Evolutionary conservation across 2,329 filamentous ascomycete genomes (phyloP).

Genomic region (Simplicillium aogashimaense): DNA sequence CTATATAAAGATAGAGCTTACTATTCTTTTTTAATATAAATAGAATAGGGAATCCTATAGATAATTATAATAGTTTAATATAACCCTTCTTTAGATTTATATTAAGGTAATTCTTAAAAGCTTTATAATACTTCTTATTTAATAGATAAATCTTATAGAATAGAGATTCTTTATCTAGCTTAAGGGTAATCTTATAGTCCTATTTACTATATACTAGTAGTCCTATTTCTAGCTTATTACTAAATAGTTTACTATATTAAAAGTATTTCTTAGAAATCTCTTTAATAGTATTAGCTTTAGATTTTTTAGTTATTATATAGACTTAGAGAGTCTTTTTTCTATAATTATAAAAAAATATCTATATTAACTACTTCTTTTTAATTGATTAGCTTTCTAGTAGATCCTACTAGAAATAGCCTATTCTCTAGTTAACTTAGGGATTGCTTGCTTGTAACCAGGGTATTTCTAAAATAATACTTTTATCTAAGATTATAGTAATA

Average conservation of each 20-base stretch:
- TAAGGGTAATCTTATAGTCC: slow-evolving; percentile 5
- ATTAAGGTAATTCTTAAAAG: neutral
- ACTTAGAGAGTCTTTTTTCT: slow-evolving; percentile 3
- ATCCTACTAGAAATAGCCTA: neutral
- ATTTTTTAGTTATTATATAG: slow-evolving; percentile 4
- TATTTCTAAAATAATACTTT: too few relatives aligned
- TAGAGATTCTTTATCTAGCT: neutral
- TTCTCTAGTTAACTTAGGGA: neutral
- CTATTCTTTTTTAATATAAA: neutral
- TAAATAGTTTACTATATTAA: slow-evolving; percentile 9
- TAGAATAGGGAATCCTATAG: neutral
- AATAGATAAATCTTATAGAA: neutral
- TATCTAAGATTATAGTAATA: neutral
- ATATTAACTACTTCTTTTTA: neutral
- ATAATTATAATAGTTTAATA: neutral
- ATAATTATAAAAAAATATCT: slow-evolving; percentile 3
- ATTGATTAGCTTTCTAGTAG: neutral
- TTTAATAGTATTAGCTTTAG: slow-evolving; percentile 5
- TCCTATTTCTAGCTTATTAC: slow-evolving; percentile 7
- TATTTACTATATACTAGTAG: slow-evolving; percentile 6
- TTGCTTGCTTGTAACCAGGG: neutral
- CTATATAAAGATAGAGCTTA: neutral
- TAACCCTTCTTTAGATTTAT: neutral
- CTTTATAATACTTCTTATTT: too few relatives aligned
- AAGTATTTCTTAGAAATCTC: slow-evolving; percentile 8